Base-by-base conservation (phyloP, 108 stramenopile species). In the Cylindrotheca closterium region DNA sequence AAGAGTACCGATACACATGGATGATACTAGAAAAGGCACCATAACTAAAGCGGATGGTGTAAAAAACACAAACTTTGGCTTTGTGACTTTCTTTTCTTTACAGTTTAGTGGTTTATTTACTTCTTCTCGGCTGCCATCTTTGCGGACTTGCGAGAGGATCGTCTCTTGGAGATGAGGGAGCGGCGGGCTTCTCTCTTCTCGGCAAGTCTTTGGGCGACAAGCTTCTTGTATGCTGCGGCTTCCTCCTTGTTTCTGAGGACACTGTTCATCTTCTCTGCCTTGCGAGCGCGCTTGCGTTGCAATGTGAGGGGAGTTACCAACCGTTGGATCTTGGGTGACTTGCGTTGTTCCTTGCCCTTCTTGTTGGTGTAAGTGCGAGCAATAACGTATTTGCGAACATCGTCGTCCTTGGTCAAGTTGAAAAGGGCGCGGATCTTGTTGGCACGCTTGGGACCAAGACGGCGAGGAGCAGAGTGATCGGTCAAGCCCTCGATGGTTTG, bases 371-470 rank as follows among this genome's bases (percentile, higher is more conserved):
- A 97, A 60, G 79, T 86, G 75, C 98, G 97, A 50, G 83, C 67
- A 71, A 99, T 97, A 65, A 98, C 96, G 70, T 96, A 98, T 80
- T 98, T 97, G 65, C 90, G 79, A n/a, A 98, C 96, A 86, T 99
- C 98, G 66, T 98, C 98, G 24, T 97, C 96, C 92, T 98, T 98
- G 84, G 94, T 75, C 71, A 99, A 82, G 92, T 97, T 97, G 90
- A 99, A 99, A 51, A 99, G 93, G 83, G 96, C 95, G 75, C 99
- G 98, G 82, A 99, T 98, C 79, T 99, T 98, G 87, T 89, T 95
- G 56, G 99, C 99, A 68, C 99, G 92, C 96, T 99, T 99, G 78
- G 99, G 99, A 34, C 98, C 99, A 37, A 99, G 86, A 80, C 98
- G 96, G 73, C 96, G 94, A 57, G 98, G 97, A 34, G 96, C 73